Percentiles rank a stretch among this genome's conserved stretches.
Evolutionary conservation across 2,329 filamentous ascomycete genomes (phyloP).

Genomic region (Botrytis cinerea): DNA sequence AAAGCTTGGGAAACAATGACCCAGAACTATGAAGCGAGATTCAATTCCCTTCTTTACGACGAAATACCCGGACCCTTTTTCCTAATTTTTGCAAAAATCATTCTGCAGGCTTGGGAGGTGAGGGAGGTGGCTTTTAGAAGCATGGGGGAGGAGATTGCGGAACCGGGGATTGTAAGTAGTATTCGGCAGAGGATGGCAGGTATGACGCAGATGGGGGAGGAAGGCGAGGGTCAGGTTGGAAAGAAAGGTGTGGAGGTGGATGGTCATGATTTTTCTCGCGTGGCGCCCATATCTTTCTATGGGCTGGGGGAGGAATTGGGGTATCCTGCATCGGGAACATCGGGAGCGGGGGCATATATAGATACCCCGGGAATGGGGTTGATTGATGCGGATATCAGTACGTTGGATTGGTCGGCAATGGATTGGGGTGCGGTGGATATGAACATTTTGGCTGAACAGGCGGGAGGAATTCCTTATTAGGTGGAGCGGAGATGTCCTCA

Average conservation of each 20-base stretch:
- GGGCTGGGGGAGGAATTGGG: conserved; percentile 25
- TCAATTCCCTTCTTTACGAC: conserved; percentile 25
- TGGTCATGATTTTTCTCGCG: conserved; percentile 24
- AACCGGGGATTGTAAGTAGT: conserved; percentile 34
- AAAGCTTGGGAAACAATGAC: conserved; percentile 39
- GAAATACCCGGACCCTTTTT: conserved; percentile 28
- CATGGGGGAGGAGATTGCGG: conserved; percentile 28
- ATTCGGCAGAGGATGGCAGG: conserved; percentile 31
- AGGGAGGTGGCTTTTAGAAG: conserved; percentile 30
- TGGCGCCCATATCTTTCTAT: conserved; percentile 29
- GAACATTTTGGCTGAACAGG: not conserved
- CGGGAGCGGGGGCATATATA: conserved; percentile 21
- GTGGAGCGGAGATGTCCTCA: not conserved
- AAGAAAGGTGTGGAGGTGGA: conserved; percentile 1
- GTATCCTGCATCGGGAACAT: not conserved
- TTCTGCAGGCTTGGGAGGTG: conserved; percentile 37
- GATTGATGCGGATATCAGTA: conserved; percentile 35
- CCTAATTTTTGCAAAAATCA: conserved; percentile 32
- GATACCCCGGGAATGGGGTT: conserved; percentile 28
- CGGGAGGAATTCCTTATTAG: not conserved
- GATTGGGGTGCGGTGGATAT: conserved; percentile 34
- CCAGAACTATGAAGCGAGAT: conserved; percentile 35
- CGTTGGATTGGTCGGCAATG: conserved; percentile 38
- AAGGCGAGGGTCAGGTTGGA: not conserved
- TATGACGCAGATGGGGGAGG: not conserved